Evolutionary conservation across 2,329 filamentous ascomycete species (phyloP), one percentile per base, ranked within the genome.

Genomic region (Blastomyces parvus): DNA sequence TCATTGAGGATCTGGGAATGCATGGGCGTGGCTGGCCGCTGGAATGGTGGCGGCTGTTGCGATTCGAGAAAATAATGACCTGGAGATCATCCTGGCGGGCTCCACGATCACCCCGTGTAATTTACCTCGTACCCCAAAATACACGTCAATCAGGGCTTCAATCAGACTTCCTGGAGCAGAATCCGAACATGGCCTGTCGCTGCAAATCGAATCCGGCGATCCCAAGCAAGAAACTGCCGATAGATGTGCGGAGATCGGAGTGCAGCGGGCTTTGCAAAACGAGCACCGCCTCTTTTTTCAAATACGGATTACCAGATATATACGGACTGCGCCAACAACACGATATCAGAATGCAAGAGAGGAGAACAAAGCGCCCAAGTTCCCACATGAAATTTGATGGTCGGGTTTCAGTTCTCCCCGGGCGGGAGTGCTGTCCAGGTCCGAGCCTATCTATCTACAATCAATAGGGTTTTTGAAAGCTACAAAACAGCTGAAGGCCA

Each of bases 171-270:
- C n/a, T n/a, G n/a, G n/a, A n/a, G n/a, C n/a, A n/a, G n/a, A n/a
- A n/a, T n/a, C n/a, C n/a, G n/a, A 36, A 59, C 42, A 46, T 9
- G 25, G 38, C 14, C n/a, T 27, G 46, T 46, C 38, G n/a, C 25
- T 59, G 40, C 57, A 59, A 46, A 59, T 46, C 57, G 38, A 59
- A 59, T 46, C 38, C 2, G 22, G 27, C 22, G 22, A 42, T 42
- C 25, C 25, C 38, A 48, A 59, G 57, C 57, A 40, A 59, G 40
- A 19, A 58, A 33, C 25, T 13, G 17, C 33, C 8, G 33, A 5
- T 36, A 2, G 33, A 36, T 36, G 9, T 36, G 7, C 33, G 33
- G 33, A 36, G 40, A 42, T 14, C 14, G 48, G 40, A 22, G 25
- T 27, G 25, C 3, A 25, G 13, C 30, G 38, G n/a, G n/a, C 9